These are phyloP conservation scores for Leccinum variicolor DNA, from an alignment of 768 basidiomycete species.

Conservation along the genomic window DNA sequence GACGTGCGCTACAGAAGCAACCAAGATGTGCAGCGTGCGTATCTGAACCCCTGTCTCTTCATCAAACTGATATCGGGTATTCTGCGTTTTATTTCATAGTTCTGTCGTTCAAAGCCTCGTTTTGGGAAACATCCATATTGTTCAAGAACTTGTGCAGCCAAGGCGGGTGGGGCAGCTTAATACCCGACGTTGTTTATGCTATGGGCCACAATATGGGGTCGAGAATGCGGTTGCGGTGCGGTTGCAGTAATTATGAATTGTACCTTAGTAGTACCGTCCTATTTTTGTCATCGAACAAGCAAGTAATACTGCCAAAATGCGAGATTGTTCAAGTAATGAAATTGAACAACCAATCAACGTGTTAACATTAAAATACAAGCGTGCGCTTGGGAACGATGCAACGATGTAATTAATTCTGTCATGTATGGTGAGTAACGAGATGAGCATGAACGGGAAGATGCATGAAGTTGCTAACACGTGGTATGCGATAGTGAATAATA, in stretches of 20 bases:
- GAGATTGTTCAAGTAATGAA: neutral
- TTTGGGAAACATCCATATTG: slow-evolving; percentile 34
- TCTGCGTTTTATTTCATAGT: slow-evolving; percentile 8
- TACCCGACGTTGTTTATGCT: neutral
- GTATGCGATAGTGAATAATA: neutral
- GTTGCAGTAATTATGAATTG: slow-evolving; percentile 18
- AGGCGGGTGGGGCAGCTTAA: slow-evolving; percentile 19
- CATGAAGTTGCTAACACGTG: neutral
- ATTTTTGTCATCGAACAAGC: slow-evolving; percentile 1
- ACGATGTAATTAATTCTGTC: neutral
- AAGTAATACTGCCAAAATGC: neutral
- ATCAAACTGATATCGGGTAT: slow-evolving; percentile 5
- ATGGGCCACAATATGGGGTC: neutral
- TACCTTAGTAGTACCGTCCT: slow-evolving; percentile 14
- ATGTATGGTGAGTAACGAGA: neutral
- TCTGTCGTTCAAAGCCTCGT: slow-evolving; percentile 30
- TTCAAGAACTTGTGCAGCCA: slow-evolving; percentile 30
- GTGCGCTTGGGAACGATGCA: neutral
- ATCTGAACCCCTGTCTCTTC: neutral
- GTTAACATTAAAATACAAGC: neutral
- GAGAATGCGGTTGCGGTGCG: neutral
- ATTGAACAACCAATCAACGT: neutral
- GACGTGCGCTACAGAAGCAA: slow-evolving; percentile 53
- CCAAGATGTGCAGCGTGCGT: slow-evolving; percentile 28
- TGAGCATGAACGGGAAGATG: neutral